A percentile compares a stretch with the other conserved stretches of the same genome.
Conservation (phyloP, 768 basidiomycete genomes). For the Amanita phalloides region DNA sequence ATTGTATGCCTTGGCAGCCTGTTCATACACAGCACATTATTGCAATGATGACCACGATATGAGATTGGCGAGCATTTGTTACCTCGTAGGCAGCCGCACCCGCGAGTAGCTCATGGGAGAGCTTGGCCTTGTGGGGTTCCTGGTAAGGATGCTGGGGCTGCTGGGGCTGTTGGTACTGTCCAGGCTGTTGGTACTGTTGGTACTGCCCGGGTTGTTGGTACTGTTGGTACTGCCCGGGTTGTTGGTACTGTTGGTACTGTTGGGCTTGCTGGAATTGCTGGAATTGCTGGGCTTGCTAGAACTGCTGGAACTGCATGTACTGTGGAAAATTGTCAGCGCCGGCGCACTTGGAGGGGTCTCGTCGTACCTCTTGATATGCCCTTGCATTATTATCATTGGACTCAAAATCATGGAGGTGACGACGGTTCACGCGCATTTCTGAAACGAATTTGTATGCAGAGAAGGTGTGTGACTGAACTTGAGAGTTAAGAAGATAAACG, state of each 20-base stretch:
- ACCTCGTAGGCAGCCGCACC: slow-evolving; percentile 61
- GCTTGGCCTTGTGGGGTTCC: slow-evolving; percentile 38
- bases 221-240: too few relatives aligned
- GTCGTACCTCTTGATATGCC: slow-evolving; percentile 39
- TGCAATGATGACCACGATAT: neutral
- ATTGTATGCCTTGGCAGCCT: slow-evolving; percentile 61
- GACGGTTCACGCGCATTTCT: neutral
- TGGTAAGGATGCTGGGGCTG: slow-evolving; percentile 20
- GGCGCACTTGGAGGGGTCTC: slow-evolving; percentile 18
- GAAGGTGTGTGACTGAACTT: too few relatives aligned
- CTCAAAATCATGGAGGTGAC: neutral
- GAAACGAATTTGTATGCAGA: neutral
- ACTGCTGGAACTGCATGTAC: slow-evolving; percentile 16
- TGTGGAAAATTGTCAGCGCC: slow-evolving; percentile 12
- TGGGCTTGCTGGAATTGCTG: neutral
- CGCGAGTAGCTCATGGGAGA: slow-evolving; percentile 60
- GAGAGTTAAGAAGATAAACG: too few relatives aligned
- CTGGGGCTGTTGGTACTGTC: too few relatives aligned
- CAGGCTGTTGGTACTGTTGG: too few relatives aligned
- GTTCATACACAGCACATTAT: slow-evolving; percentile 21
- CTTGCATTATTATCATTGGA: slow-evolving; percentile 28
- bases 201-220: too few relatives aligned
- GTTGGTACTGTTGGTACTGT: too few relatives aligned
- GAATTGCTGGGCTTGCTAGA: too few relatives aligned
- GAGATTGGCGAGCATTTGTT: neutral